Percentiles rank a stretch among this genome's conserved stretches.
Conservation (phyloP, 2,329 filamentous ascomycete species). For the Apiospora malaysiana region DNA sequence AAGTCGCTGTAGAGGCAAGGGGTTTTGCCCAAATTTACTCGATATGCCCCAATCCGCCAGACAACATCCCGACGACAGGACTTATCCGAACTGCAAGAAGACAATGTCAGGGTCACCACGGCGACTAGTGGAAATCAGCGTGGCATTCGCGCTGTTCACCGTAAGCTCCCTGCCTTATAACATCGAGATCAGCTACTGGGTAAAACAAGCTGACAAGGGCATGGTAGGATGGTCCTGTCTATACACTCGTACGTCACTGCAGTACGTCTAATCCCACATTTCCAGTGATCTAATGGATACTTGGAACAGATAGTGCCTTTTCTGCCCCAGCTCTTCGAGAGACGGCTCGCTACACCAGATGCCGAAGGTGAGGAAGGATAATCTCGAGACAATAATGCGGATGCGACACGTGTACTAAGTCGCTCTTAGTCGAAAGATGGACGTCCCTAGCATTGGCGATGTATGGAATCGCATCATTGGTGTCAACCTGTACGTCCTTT, state of each 20-base stretch:
- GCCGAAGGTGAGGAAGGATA: neutral
- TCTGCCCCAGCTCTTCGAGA: slow-evolving; percentile 1
- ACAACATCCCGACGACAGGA: no score
- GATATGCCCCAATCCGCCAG: neutral
- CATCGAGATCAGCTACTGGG: neutral
- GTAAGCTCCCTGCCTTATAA: neutral
- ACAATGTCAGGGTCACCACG: neutral
- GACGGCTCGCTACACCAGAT: neutral
- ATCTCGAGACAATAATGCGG: neutral
- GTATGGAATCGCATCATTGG: neutral
- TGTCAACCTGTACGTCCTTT: neutral
- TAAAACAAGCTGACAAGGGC: neutral
- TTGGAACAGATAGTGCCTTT: neutral
- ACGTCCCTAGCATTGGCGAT: neutral
- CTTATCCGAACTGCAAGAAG: no score
- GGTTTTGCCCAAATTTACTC: neutral
- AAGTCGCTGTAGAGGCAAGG: neutral
- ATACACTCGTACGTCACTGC: neutral
- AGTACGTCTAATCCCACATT: no score
- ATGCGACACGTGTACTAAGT: neutral
- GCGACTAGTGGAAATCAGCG: neutral
- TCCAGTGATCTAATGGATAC: neutral
- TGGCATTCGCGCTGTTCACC: neutral
- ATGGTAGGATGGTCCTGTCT: neutral
- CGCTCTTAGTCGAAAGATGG: neutral